Conservation (phyloP, 495 filamentous ascomycete species). For the Trichoderma virens region DNA sequence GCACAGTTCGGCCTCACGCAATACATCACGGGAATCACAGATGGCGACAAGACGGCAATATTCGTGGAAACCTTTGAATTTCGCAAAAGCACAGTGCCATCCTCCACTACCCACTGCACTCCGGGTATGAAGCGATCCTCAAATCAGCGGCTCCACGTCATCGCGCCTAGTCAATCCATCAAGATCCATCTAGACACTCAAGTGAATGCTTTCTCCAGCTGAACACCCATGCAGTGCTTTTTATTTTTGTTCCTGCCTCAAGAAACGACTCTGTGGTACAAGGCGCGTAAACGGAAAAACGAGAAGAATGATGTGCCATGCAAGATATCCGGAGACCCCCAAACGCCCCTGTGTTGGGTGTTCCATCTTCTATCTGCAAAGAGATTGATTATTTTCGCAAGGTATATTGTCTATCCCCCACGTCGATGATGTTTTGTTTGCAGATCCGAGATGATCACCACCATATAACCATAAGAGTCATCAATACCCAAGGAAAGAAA, state of each 20-base stretch:
- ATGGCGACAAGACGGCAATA: conserved; percentile 3
- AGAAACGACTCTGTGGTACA: conserved; percentile 27
- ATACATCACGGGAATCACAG: conserved; percentile 2
- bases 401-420: conserved; percentile 5
- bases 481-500: conserved; percentile 42
- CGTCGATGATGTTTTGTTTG: conserved; percentile 30
- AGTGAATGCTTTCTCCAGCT: conserved; percentile 45
- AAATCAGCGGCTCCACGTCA: conserved; percentile 47
- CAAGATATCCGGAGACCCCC: conserved; percentile 86
- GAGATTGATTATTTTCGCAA: conserved; percentile 32
- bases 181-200: conserved; percentile 29
- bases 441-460: conserved; percentile 40
- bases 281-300: conserved; percentile 27
- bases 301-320: conserved; percentile 47
- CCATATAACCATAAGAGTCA: conserved; percentile 32
- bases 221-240: conserved; percentile 42
- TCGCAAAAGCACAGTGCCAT: conserved; percentile 43
- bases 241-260: conserved; percentile 30
- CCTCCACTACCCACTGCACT: conserved; percentile 33
- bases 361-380: conserved; percentile 73
- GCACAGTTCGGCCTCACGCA: too few relatives aligned
- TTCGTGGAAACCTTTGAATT: conserved; percentile 47
- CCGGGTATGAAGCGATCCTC: conserved; percentile 47
- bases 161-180: conserved; percentile 34
- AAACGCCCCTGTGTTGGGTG: conserved; percentile 47